phyloP scores from a whole-genome alignment of 2,329 filamentous ascomycete genomes.

The Emergomyces pasteurianus region DNA sequence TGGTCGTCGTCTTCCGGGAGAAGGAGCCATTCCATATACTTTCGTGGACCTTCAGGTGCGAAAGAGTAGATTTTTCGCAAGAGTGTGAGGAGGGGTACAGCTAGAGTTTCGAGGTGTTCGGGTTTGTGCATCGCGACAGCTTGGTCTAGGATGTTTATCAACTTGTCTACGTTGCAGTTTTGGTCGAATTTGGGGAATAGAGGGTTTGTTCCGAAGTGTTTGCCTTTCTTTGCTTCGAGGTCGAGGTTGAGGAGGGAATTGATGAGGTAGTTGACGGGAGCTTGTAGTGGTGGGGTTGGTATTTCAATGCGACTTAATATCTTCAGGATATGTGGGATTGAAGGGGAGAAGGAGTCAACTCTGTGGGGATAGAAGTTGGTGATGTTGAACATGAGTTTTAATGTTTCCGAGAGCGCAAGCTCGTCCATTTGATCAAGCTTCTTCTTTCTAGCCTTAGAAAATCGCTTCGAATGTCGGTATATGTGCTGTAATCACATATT shows the following conservation, averaged over 20 bases:
- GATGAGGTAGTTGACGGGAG: slow-evolving; percentile 58
- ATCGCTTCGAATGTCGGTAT: slow-evolving; percentile 52
- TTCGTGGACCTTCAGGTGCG: slow-evolving; percentile 51
- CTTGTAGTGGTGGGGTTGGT: slow-evolving; percentile 55
- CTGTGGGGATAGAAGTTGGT: slow-evolving; percentile 60
- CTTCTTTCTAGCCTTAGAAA: slow-evolving; percentile 30
- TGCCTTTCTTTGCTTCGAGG: slow-evolving; percentile 43
- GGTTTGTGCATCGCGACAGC: slow-evolving; percentile 53
- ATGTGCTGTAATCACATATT: slow-evolving; percentile 41
- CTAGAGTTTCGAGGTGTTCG: slow-evolving; percentile 57
- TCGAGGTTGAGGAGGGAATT: slow-evolving; percentile 75
- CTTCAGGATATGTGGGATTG: slow-evolving; percentile 57
- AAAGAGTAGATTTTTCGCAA: slow-evolving; percentile 59
- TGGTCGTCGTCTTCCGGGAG: slow-evolving; percentile 70
- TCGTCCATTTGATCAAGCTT: slow-evolving; percentile 45
- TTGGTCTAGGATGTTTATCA: slow-evolving; percentile 59
- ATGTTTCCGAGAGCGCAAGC: slow-evolving; percentile 69
- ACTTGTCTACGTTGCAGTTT: slow-evolving; percentile 47
- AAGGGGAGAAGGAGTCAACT: slow-evolving; percentile 49
- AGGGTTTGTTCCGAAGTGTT: slow-evolving; percentile 34
- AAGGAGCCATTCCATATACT: slow-evolving; percentile 52
- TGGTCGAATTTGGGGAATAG: slow-evolving; percentile 56
- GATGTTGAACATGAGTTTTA: slow-evolving; percentile 84
- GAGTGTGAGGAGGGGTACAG: slow-evolving; percentile 62
- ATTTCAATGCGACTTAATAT: slow-evolving; percentile 54